Evolutionary conservation across 2,329 filamentous ascomycete genomes (phyloP).

Genomic region (Aplosporella prunicola): DNA sequence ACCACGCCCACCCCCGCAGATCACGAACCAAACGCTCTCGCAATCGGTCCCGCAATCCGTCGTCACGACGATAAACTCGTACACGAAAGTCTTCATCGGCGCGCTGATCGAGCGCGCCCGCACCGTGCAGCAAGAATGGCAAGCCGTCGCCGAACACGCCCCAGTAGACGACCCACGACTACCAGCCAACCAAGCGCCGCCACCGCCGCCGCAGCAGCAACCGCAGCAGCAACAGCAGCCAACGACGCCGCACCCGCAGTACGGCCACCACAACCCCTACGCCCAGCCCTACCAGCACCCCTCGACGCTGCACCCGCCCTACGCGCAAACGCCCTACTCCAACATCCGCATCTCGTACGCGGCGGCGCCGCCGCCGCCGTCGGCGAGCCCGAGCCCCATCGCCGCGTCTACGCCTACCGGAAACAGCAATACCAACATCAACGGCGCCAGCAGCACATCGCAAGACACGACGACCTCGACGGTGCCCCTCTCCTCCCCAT

Average conservation of each 20-base stretch:
- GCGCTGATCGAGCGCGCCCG: constrained; percentile 66
- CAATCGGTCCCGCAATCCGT: constrained; percentile 68
- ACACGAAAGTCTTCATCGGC: constrained; percentile 68
- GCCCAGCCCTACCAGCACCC: constrained; percentile 13
- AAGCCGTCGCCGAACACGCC: constrained; percentile 44
- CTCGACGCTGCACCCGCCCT: constrained; percentile 1
- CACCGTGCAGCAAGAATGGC: constrained; percentile 63
- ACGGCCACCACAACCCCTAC: constrained; percentile 21
- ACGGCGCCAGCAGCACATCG: background rate
- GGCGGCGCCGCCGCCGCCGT: background rate
- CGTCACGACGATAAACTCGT: constrained; percentile 64
- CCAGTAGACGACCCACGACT: constrained; percentile 44
- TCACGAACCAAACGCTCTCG: constrained; percentile 72
- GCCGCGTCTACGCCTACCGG: background rate
- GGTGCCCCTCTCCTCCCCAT: too few species aligned
- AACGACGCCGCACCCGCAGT: constrained; percentile 16
- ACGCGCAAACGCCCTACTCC: constrained; percentile 7
- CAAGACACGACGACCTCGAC: constrained; percentile 6
- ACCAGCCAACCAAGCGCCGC: constrained; percentile 2
- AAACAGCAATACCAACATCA: background rate
- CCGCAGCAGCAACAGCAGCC: constrained; percentile 16
- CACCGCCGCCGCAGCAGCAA: constrained; percentile 3
- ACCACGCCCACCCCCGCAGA: constrained; percentile 29
- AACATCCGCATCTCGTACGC: constrained; percentile 2
- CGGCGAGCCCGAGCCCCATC: background rate